Evolutionary conservation across 1,139 yeast genomes (phyloP), one percentile per base, ranked within the genome.

Genomic region (Taiozyma sp.): DNA sequence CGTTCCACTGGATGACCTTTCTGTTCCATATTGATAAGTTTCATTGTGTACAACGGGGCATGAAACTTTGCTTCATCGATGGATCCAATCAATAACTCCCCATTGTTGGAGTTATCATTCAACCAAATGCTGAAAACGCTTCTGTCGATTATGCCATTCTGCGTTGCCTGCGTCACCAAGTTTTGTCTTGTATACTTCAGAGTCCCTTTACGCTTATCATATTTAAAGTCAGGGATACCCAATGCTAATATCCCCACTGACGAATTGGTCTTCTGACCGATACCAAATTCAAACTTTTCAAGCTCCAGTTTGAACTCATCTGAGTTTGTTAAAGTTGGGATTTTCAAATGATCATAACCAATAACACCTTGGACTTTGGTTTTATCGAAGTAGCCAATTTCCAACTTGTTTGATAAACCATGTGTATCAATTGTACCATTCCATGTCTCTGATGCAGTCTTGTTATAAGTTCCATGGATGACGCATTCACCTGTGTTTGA

Each of bases 281-380:
- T 74, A 3, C 87, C 90, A 61, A 83, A 75, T 22, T 61, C 55
- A 39, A 57, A 55, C 11, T 49, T 53, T 0, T 69, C 56, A 11
- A 83, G 69, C 0, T 69, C 54, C 11, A 84, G 68, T 14, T 66
- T 63, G n/a, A 71, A 64, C 6, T 69, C 69, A 16, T 65, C 69
- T 49, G 71, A 70, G 5, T 26, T 40, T 22, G 32, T 37, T 8
- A 43, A 14, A 3, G 47, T 43, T 14, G 50, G 50, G 45, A 83
- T 58, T 2, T 61, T 59, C 46, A 82, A 65, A 28, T 67, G 62
- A 58, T 85, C 93, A 45, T 67, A 63, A 34, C 81, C 86, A 81
- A 83, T 83, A 50, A 68, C 60, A 26, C 95, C 95, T 4, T 58
- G 50, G 3, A 88, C 88, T 53, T 62, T 68, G 24, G 85, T 72